A percentile compares a stretch with the other conserved stretches of the same genome.
Conservation (phyloP, 371 early-diverging fungal species). For the Rhizopus arrhizus region DNA sequence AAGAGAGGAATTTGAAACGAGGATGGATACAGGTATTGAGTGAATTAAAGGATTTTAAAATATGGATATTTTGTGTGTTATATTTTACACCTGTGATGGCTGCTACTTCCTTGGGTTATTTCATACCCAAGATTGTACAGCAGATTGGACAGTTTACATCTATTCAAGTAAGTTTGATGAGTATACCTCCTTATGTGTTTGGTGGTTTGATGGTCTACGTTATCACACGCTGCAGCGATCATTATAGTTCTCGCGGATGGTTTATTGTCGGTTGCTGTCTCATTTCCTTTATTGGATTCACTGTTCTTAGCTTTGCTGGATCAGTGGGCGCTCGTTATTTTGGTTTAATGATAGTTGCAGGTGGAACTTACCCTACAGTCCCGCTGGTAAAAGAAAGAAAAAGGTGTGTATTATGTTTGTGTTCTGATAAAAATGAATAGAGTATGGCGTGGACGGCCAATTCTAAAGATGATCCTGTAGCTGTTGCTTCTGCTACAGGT, state of each 20-base stretch:
- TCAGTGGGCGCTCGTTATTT: constrained; percentile 50
- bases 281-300: constrained; percentile 42
- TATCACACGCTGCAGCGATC: constrained; percentile 41
- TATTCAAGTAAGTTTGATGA: constrained; percentile 52
- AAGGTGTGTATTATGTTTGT: not conserved
- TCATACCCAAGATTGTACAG: constrained; percentile 51
- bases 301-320: constrained; percentile 42
- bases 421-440: constrained; percentile 13
- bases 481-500: constrained; percentile 51
- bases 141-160: constrained; percentile 47
- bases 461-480: constrained; percentile 44
- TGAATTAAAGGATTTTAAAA: constrained; percentile 46
- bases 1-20: constrained; percentile 19
- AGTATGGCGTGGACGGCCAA: constrained; percentile 59
- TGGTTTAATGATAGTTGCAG: constrained; percentile 52
- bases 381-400: constrained; percentile 39
- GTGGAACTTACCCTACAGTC: constrained; percentile 54
- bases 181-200: constrained; percentile 53
- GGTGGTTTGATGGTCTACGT: constrained; percentile 47
- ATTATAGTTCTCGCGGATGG: constrained; percentile 39
- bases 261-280: constrained; percentile 46
- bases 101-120: constrained; percentile 53
- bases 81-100: constrained; percentile 58
- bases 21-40: constrained; percentile 24
- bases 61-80: constrained; percentile 48